Conservation (phyloP, 495 filamentous ascomycete genomes). For the Talaromyces adpressus region DNA sequence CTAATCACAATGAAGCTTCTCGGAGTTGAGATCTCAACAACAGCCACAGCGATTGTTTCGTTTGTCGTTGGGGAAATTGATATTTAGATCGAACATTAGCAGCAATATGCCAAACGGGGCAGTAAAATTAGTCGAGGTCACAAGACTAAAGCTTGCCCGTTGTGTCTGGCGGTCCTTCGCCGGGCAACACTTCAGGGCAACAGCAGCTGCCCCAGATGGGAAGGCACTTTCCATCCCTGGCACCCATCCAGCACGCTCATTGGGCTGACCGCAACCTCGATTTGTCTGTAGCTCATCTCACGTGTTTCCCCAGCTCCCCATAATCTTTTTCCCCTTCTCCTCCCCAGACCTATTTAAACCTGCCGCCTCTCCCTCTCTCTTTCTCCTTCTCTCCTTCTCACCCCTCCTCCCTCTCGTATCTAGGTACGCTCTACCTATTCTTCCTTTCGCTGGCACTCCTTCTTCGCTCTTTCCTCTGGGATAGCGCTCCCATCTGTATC, state of each 20-base stretch:
- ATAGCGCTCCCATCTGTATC: background rate
- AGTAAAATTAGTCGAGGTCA: background rate
- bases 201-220: background rate
- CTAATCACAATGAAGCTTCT: background rate
- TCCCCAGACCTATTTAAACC: background rate
- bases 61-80: background rate
- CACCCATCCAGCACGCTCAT: background rate
- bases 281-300: background rate
- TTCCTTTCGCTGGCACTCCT: background rate
- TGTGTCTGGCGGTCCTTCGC: background rate
- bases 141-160: background rate
- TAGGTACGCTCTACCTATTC: background rate
- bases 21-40: background rate
- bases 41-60: background rate
- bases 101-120: background rate
- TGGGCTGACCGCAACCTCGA: background rate
- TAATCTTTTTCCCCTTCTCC: background rate
- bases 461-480: background rate
- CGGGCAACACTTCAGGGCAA: background rate
- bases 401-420: constrained; percentile 13
- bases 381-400: constrained; percentile 14
- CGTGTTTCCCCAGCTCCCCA: background rate
- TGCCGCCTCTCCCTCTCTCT: constrained; percentile 10
- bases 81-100: background rate
- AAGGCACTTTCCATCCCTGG: background rate